These are phyloP conservation scores for Primulina tabacum DNA, from an alignment of 257 asterid species.

Conservation along the genomic window DNA sequence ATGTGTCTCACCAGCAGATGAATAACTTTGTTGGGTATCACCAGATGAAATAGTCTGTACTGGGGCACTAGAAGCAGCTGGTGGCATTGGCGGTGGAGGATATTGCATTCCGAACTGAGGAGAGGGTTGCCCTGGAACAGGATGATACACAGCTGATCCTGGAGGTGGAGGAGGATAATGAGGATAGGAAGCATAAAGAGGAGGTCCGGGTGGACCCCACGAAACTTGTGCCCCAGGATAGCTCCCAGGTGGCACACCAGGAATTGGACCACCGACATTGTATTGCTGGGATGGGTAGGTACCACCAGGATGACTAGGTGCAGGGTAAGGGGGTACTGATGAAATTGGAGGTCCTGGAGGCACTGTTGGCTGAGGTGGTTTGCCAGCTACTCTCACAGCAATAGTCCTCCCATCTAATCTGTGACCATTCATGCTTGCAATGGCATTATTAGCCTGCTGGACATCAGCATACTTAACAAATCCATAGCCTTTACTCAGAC, in stretches of 20 bases:
- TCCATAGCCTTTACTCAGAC: conserved; percentile 88
- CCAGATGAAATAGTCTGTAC: conserved; percentile 46
- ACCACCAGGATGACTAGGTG: conserved; percentile 58
- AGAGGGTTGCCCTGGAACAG: conserved; percentile 51
- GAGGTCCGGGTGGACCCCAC: conserved; percentile 77
- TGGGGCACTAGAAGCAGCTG: conserved; percentile 53
- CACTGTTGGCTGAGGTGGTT: conserved; percentile 82
- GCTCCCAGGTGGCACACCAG: conserved; percentile 54
- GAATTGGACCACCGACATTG: conserved; percentile 64
- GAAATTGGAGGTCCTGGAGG: conserved; percentile 86
- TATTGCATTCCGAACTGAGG: conserved; percentile 65
- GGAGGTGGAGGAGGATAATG: conserved; percentile 88
- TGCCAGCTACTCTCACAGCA: conserved; percentile 94
- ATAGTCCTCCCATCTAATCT: conserved; percentile 91
- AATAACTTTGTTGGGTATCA: conserved; percentile 56
- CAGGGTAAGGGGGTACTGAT: conserved; percentile 54
- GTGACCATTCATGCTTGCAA: conserved; percentile 87
- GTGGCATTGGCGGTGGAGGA: conserved; percentile 64
- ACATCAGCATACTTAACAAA: conserved; percentile 88
- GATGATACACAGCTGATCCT: conserved; percentile 63
- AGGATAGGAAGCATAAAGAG: conserved; percentile 57
- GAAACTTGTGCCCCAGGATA: conserved; percentile 57
- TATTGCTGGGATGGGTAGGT: conserved; percentile 84
- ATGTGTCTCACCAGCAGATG: conserved; percentile 64
- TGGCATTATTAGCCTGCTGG: conserved; percentile 85